Percentiles rank a stretch among this genome's conserved stretches.
phyloP scores from a whole-genome alignment of 805 yeast genomes.

The Schizosaccharomyces octosporus region DNA sequence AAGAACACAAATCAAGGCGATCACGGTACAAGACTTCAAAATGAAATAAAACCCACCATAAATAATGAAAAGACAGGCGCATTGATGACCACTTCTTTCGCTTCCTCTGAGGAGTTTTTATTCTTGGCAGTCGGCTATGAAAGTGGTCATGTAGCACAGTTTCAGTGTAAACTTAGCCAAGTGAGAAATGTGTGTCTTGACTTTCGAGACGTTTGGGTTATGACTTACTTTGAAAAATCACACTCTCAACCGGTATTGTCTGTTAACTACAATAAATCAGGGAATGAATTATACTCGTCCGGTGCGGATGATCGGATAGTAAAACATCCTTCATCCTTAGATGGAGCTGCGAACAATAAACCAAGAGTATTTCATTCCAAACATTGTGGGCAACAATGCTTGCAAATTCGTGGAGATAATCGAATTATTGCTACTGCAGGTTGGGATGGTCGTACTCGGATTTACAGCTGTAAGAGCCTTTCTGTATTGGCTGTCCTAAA shows the following conservation, averaged over 20 bases:
- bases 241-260: neutral
- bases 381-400: neutral
- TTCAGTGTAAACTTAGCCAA: neutral
- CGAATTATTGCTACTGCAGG: neutral
- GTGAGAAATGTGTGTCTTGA: neutral
- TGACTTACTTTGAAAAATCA: neutral
- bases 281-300: neutral
- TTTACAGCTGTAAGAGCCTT: neutral
- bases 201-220: neutral
- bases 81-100: neutral
- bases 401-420: neutral
- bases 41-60: neutral
- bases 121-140: neutral
- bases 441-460: neutral
- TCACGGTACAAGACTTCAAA: neutral
- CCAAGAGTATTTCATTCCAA: neutral
- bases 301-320: neutral
- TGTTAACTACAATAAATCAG: neutral
- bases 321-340: neutral
- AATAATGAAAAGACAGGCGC: neutral
- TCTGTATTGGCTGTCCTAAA: neutral
- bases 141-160: conserved; percentile 1
- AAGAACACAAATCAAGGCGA: neutral
- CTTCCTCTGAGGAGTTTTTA: neutral
- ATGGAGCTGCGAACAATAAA: too few species aligned